Conservation (phyloP, 2,329 filamentous ascomycete species). For the Aspergillus tamarii region DNA sequence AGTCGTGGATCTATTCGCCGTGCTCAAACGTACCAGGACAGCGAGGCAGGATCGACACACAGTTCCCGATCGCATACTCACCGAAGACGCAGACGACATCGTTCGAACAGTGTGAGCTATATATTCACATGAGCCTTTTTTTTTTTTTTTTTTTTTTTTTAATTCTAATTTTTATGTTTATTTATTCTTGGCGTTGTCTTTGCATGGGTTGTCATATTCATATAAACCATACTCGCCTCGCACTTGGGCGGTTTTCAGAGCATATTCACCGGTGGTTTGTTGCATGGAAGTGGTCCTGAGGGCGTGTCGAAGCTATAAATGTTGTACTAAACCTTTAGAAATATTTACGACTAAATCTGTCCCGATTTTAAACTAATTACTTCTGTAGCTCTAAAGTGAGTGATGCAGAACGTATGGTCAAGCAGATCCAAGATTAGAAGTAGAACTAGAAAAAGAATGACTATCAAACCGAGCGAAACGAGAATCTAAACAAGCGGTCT, state of each 20-base stretch:
- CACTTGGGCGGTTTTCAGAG: neutral
- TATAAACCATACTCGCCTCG: neutral
- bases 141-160: neutral
- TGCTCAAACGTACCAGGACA: neutral
- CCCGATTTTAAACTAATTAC: neutral
- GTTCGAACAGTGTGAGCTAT: neutral
- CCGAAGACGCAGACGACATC: neutral
- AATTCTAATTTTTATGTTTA: neutral
- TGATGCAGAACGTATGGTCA: neutral
- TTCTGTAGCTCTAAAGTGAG: neutral
- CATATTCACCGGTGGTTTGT: neutral
- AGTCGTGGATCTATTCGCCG: neutral
- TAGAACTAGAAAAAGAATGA: too few relatives aligned
- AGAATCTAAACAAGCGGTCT: neutral
- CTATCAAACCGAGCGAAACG: neutral
- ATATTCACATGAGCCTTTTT: neutral
- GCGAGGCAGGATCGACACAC: neutral
- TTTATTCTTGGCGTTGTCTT: neutral
- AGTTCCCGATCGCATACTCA: constrained; percentile 2
- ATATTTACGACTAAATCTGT: neutral
- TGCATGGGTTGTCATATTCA: neutral
- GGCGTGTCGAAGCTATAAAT: neutral
- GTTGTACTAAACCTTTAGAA: neutral
- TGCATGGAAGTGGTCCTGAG: neutral
- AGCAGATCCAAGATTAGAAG: neutral